Percentiles rank a stretch among this genome's conserved stretches.
These are phyloP conservation scores for Backusella sp. DNA, from an alignment of 192 early-diverging fungal species.

Conservation along the genomic window DNA sequence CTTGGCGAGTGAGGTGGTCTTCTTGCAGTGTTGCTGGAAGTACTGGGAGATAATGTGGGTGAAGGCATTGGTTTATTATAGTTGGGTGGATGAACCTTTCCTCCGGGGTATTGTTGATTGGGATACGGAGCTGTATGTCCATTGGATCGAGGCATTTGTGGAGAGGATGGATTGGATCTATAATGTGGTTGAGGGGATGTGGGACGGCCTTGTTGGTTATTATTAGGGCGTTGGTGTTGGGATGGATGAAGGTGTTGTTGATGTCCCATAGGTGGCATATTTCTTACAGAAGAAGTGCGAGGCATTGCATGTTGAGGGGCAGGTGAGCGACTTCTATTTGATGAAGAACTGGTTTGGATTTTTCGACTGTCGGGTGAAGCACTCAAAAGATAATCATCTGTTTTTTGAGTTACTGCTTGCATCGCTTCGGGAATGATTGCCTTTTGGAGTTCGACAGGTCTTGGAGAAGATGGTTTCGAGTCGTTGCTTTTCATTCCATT, in stretches of 20 bases:
- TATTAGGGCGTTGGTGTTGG: not conserved
- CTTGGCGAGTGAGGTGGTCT: constrained; percentile 16
- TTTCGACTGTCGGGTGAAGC: constrained; percentile 2
- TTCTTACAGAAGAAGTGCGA: constrained; percentile 8
- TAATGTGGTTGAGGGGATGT: not conserved
- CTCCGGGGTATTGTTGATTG: not conserved
- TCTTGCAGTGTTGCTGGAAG: not conserved
- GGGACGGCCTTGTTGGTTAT: not conserved
- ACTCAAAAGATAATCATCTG: constrained; percentile 11
- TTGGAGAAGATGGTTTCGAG: constrained; percentile 16
- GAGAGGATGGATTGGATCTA: not conserved
- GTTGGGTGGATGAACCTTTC: not conserved
- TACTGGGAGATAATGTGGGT: constrained; percentile 10
- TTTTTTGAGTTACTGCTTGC: constrained; percentile 29
- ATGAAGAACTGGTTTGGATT: not conserved
- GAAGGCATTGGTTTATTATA: constrained; percentile 15
- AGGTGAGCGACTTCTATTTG: not conserved
- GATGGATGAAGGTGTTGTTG: not conserved
- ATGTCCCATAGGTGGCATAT: not conserved
- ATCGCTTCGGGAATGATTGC: constrained; percentile 27
- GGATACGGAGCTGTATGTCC: not conserved
- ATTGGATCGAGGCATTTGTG: not conserved
- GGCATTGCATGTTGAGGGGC: constrained; percentile 11
- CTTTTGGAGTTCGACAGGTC: constrained; percentile 23
- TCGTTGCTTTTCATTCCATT: constrained; percentile 4